Evolutionary conservation across 495 filamentous ascomycete species (phyloP).

Genomic region (Aspergillus panamensis): DNA sequence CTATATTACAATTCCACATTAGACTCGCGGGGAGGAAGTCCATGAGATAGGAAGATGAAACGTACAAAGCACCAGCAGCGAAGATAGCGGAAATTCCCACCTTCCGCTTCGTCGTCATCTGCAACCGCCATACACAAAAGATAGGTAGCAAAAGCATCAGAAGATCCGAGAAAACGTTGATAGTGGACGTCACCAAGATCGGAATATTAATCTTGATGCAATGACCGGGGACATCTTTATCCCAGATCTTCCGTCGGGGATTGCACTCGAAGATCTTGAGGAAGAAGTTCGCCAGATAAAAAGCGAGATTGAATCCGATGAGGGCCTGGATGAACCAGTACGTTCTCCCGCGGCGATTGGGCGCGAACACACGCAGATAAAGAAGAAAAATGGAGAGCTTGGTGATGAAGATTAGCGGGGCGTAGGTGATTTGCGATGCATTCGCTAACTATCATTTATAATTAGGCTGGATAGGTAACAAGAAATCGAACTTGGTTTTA

Average conservation of each 20-base stretch:
- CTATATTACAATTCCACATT: slow-evolving; percentile 1
- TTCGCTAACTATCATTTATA: slow-evolving; percentile 31
- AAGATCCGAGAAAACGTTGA: slow-evolving; percentile 38
- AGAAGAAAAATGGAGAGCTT: slow-evolving; percentile 40
- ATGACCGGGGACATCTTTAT: slow-evolving; percentile 24
- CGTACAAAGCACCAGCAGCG: slow-evolving; percentile 37
- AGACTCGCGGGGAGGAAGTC: neutral
- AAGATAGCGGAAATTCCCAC: slow-evolving; percentile 32
- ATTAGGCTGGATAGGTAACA: neutral
- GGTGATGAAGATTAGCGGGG: slow-evolving; percentile 33
- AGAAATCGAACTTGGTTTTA: neutral
- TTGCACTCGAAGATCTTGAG: slow-evolving; percentile 36
- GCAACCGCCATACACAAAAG: slow-evolving; percentile 32
- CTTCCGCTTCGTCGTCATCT: slow-evolving; percentile 26
- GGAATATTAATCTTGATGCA: slow-evolving; percentile 31
- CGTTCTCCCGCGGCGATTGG: slow-evolving; percentile 25
- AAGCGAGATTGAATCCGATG: slow-evolving; percentile 30
- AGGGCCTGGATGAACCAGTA: slow-evolving; percentile 32
- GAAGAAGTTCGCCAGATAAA: slow-evolving; percentile 32
- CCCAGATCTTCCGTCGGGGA: slow-evolving; percentile 31
- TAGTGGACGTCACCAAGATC: slow-evolving; percentile 31
- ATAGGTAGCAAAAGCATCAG: slow-evolving; percentile 38
- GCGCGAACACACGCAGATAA: slow-evolving; percentile 39
- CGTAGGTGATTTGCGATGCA: slow-evolving; percentile 33
- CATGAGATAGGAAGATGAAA: neutral